These are phyloP conservation scores for Aphanomyces astaci DNA, from an alignment of 352 stramenopile species.

Conservation along the genomic window DNA sequence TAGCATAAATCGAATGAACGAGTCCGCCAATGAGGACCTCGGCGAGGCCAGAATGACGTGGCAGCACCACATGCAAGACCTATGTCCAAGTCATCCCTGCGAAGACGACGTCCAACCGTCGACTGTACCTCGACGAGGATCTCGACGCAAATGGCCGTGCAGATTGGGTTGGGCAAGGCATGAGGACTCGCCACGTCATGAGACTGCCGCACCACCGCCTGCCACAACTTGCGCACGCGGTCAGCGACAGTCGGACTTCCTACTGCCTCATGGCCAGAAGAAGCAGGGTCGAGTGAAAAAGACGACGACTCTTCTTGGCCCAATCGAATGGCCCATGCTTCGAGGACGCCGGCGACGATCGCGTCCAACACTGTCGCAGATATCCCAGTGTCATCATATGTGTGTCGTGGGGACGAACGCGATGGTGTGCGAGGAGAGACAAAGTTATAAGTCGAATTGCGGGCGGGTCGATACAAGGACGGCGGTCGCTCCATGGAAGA, in stretches of 20 bases:
- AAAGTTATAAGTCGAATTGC: slow-evolving; percentile 15
- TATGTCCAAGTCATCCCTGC: neutral
- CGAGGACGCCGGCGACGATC: slow-evolving; percentile 4
- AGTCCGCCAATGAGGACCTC: slow-evolving; percentile 46
- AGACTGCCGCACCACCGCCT: slow-evolving; percentile 2
- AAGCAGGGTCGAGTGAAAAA: no score
- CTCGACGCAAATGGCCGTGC: slow-evolving; percentile 47
- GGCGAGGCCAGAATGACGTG: slow-evolving; percentile 35
- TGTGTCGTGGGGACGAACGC: no score
- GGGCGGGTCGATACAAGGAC: neutral
- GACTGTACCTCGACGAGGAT: slow-evolving; percentile 38
- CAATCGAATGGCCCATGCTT: neutral
- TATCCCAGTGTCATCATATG: neutral
- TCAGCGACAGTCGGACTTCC: neutral
- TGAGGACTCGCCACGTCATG: neutral
- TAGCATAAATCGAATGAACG: slow-evolving; percentile 50
- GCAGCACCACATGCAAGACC: slow-evolving; percentile 29
- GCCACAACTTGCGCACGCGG: slow-evolving; percentile 6
- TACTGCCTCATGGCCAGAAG: no score
- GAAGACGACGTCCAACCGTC: neutral
- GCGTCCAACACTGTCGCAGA: neutral
- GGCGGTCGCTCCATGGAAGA: neutral
- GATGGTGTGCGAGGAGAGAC: neutral
- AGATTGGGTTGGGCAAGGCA: slow-evolving; percentile 42
- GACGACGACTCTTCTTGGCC: neutral